Conservation (phyloP, 768 basidiomycete species). For the Suillus tomentosus region DNA sequence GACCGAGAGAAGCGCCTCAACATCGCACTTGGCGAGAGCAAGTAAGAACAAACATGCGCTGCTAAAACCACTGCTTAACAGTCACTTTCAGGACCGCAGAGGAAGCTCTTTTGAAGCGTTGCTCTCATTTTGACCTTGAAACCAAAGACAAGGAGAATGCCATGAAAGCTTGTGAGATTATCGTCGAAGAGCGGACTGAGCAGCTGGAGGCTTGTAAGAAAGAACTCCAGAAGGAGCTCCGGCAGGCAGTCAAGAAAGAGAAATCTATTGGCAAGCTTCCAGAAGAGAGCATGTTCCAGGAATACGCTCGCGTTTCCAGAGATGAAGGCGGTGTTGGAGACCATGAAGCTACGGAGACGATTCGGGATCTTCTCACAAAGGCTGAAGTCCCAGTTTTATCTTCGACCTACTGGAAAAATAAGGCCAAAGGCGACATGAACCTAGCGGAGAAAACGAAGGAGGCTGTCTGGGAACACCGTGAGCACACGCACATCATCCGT, state of each 20-base stretch:
- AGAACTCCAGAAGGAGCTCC: conserved; percentile 69
- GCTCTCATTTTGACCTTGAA: conserved; percentile 92
- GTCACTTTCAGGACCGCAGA: conserved; percentile 67
- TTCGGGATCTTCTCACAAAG: conserved; percentile 59
- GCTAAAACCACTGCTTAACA: background rate
- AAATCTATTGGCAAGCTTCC: conserved; percentile 61
- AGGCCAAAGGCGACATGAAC: conserved; percentile 54
- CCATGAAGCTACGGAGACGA: conserved; percentile 67
- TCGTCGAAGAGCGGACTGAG: conserved; percentile 76
- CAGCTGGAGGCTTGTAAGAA: conserved; percentile 80
- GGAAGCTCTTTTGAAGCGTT: conserved; percentile 92
- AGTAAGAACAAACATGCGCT: conserved; percentile 40
- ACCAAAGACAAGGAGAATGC: conserved; percentile 71
- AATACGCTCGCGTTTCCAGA: conserved; percentile 70
- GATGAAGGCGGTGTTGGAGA: conserved; percentile 76
- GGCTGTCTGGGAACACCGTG: conserved; percentile 77
- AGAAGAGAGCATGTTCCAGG: conserved; percentile 78
- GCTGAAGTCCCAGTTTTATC: conserved; percentile 49
- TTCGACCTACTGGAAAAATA: conserved; percentile 38
- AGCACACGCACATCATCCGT: conserved; percentile 84
- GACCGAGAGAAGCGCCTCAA: conserved; percentile 89
- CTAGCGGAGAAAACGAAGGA: conserved; percentile 60
- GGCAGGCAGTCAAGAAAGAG: conserved; percentile 68
- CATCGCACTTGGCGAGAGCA: conserved; percentile 86
- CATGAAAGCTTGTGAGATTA: conserved; percentile 91